phyloP scores from a whole-genome alignment of 2,329 filamentous ascomycete genomes.

The Dendrostoma leiphaemia region DNA sequence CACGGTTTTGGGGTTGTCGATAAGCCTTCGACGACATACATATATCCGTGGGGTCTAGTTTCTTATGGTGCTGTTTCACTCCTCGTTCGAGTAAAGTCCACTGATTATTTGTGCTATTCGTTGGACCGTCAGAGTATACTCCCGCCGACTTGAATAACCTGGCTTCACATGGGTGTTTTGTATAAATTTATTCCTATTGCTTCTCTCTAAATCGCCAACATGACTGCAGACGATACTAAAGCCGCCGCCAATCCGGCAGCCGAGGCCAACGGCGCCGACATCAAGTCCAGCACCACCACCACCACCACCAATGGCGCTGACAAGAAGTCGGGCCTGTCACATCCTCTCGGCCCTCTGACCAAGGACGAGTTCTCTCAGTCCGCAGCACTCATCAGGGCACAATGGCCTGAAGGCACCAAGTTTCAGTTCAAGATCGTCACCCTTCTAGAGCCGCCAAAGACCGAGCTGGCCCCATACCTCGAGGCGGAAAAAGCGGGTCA shows the following conservation, averaged over 20 bases:
- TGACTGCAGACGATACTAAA: constrained; percentile 14
- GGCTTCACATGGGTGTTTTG: no score
- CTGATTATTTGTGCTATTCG: no score
- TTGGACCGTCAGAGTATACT: no score
- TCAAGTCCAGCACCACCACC: background rate
- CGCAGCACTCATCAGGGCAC: constrained; percentile 45
- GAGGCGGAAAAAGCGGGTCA: constrained; percentile 43
- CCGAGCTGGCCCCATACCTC: constrained; percentile 48
- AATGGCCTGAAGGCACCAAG: constrained; percentile 54
- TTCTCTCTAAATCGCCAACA: background rate
- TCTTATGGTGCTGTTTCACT: no score
- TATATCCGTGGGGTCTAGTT: no score
- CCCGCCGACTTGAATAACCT: no score
- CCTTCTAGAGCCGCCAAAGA: constrained; percentile 56
- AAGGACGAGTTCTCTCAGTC: constrained; percentile 54
- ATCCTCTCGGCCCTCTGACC: constrained; percentile 60
- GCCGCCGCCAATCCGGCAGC: background rate
- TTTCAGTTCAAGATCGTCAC: constrained; percentile 63
- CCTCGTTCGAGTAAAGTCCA: no score
- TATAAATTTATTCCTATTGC: background rate
- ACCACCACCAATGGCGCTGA: background rate
- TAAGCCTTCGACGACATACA: no score
- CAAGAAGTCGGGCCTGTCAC: constrained; percentile 25
- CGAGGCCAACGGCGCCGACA: background rate
- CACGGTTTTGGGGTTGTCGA: no score